Base-by-base conservation (phyloP, 2,329 filamentous ascomycete species). In the Myriosclerotinia curreyana region DNA sequence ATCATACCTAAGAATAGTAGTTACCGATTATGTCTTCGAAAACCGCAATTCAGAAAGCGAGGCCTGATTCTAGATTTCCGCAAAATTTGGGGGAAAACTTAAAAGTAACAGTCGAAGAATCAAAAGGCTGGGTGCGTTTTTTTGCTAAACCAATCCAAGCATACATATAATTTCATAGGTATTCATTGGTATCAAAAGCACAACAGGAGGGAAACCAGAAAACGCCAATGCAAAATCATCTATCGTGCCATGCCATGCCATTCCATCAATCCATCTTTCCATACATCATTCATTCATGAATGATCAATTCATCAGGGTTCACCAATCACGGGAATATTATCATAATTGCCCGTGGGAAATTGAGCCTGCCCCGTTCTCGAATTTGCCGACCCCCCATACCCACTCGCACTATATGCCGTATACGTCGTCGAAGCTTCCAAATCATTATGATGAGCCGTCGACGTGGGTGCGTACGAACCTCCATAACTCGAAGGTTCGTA, bases 341-440 rank as follows among this genome's bases (percentile, higher is more conserved):
- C 82, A 72, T 88, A 87, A 71, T 85, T 81, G 44, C 74, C 85
- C 25, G 76, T 74, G 2, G 85, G 85, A 72, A 87, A 88, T 62
- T 82, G 79, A 25, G 70, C 66, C 51, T 70, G 60, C 2, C 70
- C 71, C 11, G 60, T 64, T 7, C 52, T 36, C 22, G 63, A 42
- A 44, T 53, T 64, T 46, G 65, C 28, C 62, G 62, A 22, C 50
- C 54, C 63, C 2, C 54, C 46, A 44, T 58, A 62, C 3, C 38
- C 51, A 25, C 77, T 75, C 60, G 81, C 78, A 54, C 80, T 78
- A 67, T 80, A 82, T 36, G 77, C 77, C 25, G 79, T 77, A 28
- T 78, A 74, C 5, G 76, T 76, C 1, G 76, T 75, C 11, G 54
- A 58, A 11, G 54, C 40, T 22, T 58, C 54, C 54, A 58, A 34